A percentile compares a stretch with the other conserved stretches of the same genome.
phyloP scores from a whole-genome alignment of 768 basidiomycete genomes.

The Termitomyces sp. region DNA sequence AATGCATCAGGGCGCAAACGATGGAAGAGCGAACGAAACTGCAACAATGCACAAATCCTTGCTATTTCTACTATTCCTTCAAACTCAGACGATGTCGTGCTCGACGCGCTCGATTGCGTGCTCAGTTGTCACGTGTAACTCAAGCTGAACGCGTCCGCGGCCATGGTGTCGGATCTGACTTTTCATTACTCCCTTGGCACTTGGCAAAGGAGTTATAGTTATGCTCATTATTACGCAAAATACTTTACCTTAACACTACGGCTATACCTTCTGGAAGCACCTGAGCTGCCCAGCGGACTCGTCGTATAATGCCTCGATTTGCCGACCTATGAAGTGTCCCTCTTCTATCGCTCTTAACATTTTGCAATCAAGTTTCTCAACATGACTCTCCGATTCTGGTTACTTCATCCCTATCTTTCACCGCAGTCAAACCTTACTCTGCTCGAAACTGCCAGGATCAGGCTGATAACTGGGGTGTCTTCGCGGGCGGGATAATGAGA shows the following conservation, averaged over 20 bases:
- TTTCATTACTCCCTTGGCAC: no score
- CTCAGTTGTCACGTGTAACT: slow-evolving; percentile 2
- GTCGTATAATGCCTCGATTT: background rate
- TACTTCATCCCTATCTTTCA: background rate
- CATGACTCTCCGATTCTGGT: background rate
- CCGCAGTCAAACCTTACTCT: background rate
- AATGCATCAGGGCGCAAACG: background rate
- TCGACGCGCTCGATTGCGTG: slow-evolving; percentile 22
- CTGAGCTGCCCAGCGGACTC: no score
- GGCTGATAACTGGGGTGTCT: background rate
- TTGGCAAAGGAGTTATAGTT: no score
- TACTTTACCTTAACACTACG: background rate
- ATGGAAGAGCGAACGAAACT: slow-evolving; percentile 2
- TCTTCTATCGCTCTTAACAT: background rate
- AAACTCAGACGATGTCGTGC: slow-evolving; percentile 42
- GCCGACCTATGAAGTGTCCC: no score
- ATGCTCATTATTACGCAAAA: background rate
- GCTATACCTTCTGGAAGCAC: background rate
- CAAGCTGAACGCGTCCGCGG: background rate
- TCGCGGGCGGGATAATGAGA: background rate
- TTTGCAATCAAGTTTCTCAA: background rate
- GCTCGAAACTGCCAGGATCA: background rate
- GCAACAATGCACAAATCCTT: slow-evolving; percentile 1
- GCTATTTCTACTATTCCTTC: slow-evolving; percentile 25
- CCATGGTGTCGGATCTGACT: background rate